Evolutionary conservation across 2,329 filamentous ascomycete genomes (phyloP), one percentile per base, ranked within the genome.

Genomic region (Pseudocercospora fijiensis): DNA sequence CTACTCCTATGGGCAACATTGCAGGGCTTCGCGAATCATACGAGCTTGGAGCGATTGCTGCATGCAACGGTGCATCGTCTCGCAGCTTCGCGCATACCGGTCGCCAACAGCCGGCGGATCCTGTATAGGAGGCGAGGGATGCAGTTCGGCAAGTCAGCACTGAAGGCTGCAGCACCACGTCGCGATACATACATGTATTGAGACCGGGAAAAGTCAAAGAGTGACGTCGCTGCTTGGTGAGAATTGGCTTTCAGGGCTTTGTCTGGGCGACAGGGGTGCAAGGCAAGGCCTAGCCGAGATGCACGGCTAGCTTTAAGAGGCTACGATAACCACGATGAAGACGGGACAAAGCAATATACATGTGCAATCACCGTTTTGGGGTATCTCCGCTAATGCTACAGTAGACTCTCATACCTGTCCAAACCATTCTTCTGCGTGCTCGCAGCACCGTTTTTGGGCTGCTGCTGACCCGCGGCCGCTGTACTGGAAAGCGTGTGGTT

Each of bases 401-500:
- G 75, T 69, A 90, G 74, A 77, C 88, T 90, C 75, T 88, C 84
- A 68, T 89, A 90, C 77, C 87, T 88, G 76, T 88, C 86, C 76
- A 90, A 78, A 0, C 87, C 86, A 59, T 58, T 64, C 64, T 68
- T 70, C 60, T 65, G 56, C 58, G 53, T 51, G 18, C 49, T 41
- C 7, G 53, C 49, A 28, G 52, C 26, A 33, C 28, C 26, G 47
- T 71, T 69, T 65, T 74, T 70, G 65, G 73, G 77, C 41, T 73
- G 71, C 64, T 71, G 69, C 61, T 73, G 69, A 57, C 60, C 78
- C 41, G 72, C 73, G 55, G 78, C 77, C 1, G 72, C 67, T 13
- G 76, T 75, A 37, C 75, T 78, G 4, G 74, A 73, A 18, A 67
- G 65, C 75, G 10, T 77, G 75, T 61, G 80, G 76, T 75, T 57